A percentile compares a stretch with the other conserved stretches of the same genome.
These are phyloP conservation scores for Puccinia coronata DNA, from an alignment of 1,284 basidiomycete genomes.

Conservation along the genomic window DNA sequence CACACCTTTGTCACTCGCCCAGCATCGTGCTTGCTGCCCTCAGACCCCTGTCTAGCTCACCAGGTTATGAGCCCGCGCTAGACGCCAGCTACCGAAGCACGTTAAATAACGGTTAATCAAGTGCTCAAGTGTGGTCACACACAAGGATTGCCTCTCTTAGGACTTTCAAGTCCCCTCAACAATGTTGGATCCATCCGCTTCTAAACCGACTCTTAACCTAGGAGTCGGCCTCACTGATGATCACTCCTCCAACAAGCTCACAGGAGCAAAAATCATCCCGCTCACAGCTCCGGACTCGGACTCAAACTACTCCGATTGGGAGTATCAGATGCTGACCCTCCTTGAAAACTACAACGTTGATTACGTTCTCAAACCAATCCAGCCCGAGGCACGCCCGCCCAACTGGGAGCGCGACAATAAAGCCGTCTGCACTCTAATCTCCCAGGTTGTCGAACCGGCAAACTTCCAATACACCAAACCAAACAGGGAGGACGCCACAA, in stretches of 20 bases:
- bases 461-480: constrained; percentile 2
- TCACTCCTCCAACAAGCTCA: not conserved
- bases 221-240: not conserved
- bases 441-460: constrained; percentile 1
- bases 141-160: not conserved
- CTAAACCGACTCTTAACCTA: not conserved
- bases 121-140: not conserved
- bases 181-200: not conserved
- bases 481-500: not conserved
- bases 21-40: not conserved
- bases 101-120: not conserved
- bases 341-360: not conserved
- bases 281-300: not conserved
- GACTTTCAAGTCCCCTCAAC: not conserved
- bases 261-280: not conserved
- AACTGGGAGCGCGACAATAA: constrained; percentile 15
- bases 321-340: constrained; percentile 5
- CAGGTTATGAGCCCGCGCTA: constrained; percentile 27
- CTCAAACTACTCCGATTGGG: constrained; percentile 7
- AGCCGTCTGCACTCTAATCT: constrained; percentile 1
- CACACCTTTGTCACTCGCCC: no score
- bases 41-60: no score
- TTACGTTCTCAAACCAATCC: constrained; percentile 2
- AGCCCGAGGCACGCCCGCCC: not conserved
- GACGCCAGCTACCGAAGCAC: not conserved